Base-by-base conservation (phyloP, 2,329 filamentous ascomycete genomes). In the Tolypocladium pustulatum region DNA sequence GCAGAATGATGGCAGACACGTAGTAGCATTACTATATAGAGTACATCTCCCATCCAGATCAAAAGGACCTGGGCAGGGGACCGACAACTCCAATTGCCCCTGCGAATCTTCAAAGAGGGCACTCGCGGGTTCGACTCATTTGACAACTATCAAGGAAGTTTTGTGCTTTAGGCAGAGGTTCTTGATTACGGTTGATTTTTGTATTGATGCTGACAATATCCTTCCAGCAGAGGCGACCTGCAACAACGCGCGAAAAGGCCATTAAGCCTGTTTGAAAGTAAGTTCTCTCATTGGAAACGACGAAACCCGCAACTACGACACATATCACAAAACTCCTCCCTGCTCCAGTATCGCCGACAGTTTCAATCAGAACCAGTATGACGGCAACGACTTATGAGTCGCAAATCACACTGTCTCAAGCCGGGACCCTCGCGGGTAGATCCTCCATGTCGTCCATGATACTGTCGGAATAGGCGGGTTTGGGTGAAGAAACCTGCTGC, bases 401-500 rank as follows among this genome's bases (percentile, higher is more conserved):
- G 15, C 38, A 34, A 34, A 34, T 4, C 9, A 9, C 32, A 9
- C 32, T 8, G 6, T n/a, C 6, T 10, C 8, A 41, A 41, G 54
- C 27, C 5, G 49, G 15, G 12, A 59, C 41, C 43, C 52, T 59
- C 12, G 71, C 70, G 7, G 74, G 75, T 46, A 77, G 63, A 59
- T 77, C 75, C 57, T 76, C 74, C 75, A 77, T 76, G 51, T 76
- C 75, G 38, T 76, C 74, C 72, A 76, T 75, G 17, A 68, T 67
- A 41, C 72, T 73, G 27, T 71, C 70, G 5, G 67, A 71, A 17
- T 63, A 65, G 15, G 66, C 63, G 27, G 60, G 59, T 54, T 49
- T 46, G n/a, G 61, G 49, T 8, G 49, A 59, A 15, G 52, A 15
- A 25, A 22, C 17, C 30, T 56, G 54, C 43, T 57, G 34, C 15